Conservation (phyloP, 2,329 filamentous ascomycete genomes). For the Clarireedia monteithiana region DNA sequence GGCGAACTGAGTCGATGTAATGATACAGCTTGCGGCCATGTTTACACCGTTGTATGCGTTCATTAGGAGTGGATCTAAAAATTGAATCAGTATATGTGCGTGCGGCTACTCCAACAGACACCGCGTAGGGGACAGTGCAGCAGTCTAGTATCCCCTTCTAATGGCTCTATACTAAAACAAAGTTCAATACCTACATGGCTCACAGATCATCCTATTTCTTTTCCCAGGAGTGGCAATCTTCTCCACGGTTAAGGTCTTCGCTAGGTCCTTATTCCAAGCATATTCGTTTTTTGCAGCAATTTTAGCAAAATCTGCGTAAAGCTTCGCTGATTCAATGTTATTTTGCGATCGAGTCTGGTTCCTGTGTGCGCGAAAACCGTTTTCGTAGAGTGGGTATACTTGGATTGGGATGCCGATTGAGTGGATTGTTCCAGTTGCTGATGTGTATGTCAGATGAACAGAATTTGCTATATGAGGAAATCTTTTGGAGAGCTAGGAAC, state of each 20-base stretch:
- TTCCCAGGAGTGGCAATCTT: slow-evolving; percentile 45
- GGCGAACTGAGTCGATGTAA: slow-evolving; percentile 51
- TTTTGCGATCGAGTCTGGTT: slow-evolving; percentile 48
- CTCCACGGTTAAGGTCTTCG: slow-evolving; percentile 35
- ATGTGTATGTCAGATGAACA: not conserved
- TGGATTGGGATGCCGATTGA: slow-evolving; percentile 56
- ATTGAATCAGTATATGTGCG: too few relatives aligned
- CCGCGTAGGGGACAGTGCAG: too few relatives aligned
- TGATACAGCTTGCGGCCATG: slow-evolving; percentile 49
- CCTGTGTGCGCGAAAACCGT: slow-evolving; percentile 49
- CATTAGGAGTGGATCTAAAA: slow-evolving; percentile 57
- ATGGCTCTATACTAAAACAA: not conserved
- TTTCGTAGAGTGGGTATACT: slow-evolving; percentile 61
- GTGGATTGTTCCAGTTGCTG: slow-evolving; percentile 49
- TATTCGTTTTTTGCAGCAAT: slow-evolving; percentile 44
- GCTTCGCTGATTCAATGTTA: slow-evolving; percentile 46
- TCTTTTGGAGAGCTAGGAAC: too few relatives aligned
- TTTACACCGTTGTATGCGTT: slow-evolving; percentile 67
- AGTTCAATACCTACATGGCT: slow-evolving; percentile 44
- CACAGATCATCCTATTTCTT: slow-evolving; percentile 60
- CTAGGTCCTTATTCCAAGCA: slow-evolving; percentile 49
- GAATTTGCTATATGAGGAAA: too few relatives aligned
- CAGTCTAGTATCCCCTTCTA: slow-evolving; percentile 2
- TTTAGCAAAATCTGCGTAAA: slow-evolving; percentile 55
- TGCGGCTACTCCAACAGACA: too few relatives aligned